Evolutionary conservation across 2,329 filamentous ascomycete species (phyloP), one percentile per base, ranked within the genome.

Genomic region (Malbranchea zuffiana): DNA sequence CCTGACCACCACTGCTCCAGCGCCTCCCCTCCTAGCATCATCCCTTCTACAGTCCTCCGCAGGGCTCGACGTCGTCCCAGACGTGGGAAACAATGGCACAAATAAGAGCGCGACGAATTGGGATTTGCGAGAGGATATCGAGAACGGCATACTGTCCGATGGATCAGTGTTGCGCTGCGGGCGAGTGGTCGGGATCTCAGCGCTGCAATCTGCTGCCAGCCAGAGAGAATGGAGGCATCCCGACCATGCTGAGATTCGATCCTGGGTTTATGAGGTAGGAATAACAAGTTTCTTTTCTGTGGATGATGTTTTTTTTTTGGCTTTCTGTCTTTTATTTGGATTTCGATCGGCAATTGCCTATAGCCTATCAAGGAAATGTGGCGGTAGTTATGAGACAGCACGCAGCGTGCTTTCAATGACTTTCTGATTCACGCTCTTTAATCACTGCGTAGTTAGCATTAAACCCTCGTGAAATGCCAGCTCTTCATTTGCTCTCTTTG

Each of bases 11-110:
- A n/a, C 29, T n/a, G 29, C 18, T 2, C 17, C 44, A 16, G 40
- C 43, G 7, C 35, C 21, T 5, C 30, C 44, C 8, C 33, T 45
- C 5, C 43, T 47, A 20, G 44, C 44, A 20, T 43, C 40, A 3
- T 17, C 37, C n/a, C 27, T 47, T 12, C 32, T 43, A 13, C 40
- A 25, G 12, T 15, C 29, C 7, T 15, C 17, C 6, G 34, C n/a
- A n/a, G n/a, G n/a, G n/a, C n/a, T n/a, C n/a, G n/a, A n/a, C n/a
- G n/a, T n/a, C n/a, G n/a, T 5, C 12, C 21, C 5, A 15, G 23
- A 26, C 6, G 18, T 21, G 10, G 18, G 5, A 18, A 11, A 24
- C 3, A 23, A 27, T 17, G 17, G 20, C 21, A 36, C 11, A 16
- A 18, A 23, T 16, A 17, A 27, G 19, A 11, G 21, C 12, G 13